Conservation (phyloP, 139 green algal genomes). For the Raphidocelis subcapitata region DNA sequence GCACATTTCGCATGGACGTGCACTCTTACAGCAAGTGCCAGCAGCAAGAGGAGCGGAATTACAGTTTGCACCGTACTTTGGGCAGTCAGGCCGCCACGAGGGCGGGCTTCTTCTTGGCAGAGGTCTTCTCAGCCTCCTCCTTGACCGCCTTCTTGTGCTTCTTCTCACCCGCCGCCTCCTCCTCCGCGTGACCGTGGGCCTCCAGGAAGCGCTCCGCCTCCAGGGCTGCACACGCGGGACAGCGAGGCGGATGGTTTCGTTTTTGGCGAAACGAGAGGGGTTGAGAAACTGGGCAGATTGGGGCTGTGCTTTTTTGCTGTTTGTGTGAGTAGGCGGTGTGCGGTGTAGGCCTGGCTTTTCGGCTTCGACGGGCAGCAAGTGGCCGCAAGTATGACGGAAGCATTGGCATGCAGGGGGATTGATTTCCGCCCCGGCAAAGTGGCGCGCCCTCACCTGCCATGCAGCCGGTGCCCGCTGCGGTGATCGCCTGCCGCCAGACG, state of each 20-base stretch:
- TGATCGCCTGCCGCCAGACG: constrained; percentile 81
- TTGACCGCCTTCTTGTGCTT: too few species aligned
- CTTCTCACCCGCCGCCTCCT: too few species aligned
- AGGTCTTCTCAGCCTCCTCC: too few species aligned
- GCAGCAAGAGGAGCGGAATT: too few species aligned
- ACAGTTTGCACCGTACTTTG: too few species aligned
- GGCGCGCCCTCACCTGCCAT: constrained; percentile 21
- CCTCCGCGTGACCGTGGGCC: constrained; percentile 24
- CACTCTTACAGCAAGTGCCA: too few species aligned
- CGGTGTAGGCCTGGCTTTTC: neutral
- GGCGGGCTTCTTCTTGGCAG: too few species aligned
- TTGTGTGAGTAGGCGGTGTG: neutral
- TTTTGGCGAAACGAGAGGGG: neutral
- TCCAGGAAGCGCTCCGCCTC: constrained; percentile 70
- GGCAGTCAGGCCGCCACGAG: too few species aligned
- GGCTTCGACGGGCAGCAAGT: neutral
- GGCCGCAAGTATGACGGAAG: neutral
- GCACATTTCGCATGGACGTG: too few species aligned
- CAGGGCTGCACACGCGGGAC: constrained; percentile 58
- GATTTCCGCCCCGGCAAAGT: neutral
- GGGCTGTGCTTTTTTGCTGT: neutral
- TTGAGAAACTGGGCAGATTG: neutral
- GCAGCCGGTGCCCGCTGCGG: constrained; percentile 53
- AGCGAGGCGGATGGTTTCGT: too few species aligned
- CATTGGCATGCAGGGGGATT: neutral